Evolutionary conservation across 2,329 filamentous ascomycete species (phyloP).

Genomic region (Fusarium poae): DNA sequence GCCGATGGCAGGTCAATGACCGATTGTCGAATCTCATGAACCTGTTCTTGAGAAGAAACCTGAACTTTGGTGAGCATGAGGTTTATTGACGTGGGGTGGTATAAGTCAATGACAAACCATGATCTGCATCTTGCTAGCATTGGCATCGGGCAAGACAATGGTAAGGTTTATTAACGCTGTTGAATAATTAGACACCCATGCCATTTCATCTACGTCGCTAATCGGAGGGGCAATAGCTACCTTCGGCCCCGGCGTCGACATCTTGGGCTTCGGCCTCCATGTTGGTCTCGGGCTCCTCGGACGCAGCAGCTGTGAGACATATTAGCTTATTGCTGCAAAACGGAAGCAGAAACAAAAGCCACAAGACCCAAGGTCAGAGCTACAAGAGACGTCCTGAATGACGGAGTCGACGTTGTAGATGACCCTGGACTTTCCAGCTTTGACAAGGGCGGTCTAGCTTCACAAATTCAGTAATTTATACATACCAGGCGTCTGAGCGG

Average conservation of each 20-base stretch:
- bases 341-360: background rate
- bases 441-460: constrained; percentile 40
- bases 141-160: constrained; percentile 82
- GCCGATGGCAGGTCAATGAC: constrained; percentile 93
- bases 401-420: constrained; percentile 10
- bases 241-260: constrained; percentile 52
- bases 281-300: constrained; percentile 47
- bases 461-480: constrained; percentile 28
- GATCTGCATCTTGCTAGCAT: constrained; percentile 81
- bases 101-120: constrained; percentile 71
- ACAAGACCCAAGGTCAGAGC: constrained; percentile 4
- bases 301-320: constrained; percentile 34
- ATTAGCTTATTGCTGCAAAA: constrained; percentile 20
- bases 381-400: constrained; percentile 21
- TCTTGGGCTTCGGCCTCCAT: constrained; percentile 46
- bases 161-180: constrained; percentile 72
- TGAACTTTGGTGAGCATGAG: constrained; percentile 54
- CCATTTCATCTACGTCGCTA: constrained; percentile 13
- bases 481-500: constrained; percentile 48
- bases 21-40: constrained; percentile 96
- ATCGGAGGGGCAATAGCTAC: constrained; percentile 42
- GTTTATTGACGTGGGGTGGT: constrained; percentile 15
- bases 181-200: constrained; percentile 33
- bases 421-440: constrained; percentile 37
- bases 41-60: constrained; percentile 94